phyloP scores from a whole-genome alignment of 2,329 filamentous ascomycete genomes.

The Fusarium floridanum region DNA sequence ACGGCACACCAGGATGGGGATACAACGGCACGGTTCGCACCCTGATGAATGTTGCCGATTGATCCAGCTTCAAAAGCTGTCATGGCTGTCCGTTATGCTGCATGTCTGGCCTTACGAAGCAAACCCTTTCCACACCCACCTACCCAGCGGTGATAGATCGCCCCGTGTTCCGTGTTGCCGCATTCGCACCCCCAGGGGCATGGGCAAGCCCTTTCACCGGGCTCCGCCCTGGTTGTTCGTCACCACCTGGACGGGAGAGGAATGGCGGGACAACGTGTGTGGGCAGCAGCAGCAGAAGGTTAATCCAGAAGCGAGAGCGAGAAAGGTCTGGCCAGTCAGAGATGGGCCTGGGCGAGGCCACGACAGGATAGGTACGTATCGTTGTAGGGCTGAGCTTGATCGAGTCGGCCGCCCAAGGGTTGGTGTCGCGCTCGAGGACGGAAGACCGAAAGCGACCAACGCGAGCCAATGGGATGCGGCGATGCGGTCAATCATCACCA shows the following conservation, averaged over 20 bases:
- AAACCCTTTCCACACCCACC: neutral
- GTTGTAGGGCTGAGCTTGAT: conserved; percentile 40
- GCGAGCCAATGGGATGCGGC: conserved; percentile 28
- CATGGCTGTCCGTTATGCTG: conserved; percentile 12
- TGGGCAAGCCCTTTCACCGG: neutral
- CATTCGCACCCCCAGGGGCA: conserved; percentile 7
- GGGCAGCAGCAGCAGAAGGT: conserved; percentile 6
- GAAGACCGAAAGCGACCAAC: conserved; percentile 27
- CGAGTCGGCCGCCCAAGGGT: conserved; percentile 26
- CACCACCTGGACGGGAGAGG: conserved; percentile 15
- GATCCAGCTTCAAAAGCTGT: conserved; percentile 12
- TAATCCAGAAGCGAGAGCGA: conserved; percentile 25
- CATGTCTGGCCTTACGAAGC: conserved; percentile 9
- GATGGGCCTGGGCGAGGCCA: conserved; percentile 1
- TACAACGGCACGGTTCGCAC: conserved; percentile 6
- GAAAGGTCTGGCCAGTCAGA: conserved; percentile 23
- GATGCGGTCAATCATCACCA: conserved; percentile 20
- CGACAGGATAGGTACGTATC: conserved; percentile 17
- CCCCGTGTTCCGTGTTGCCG: conserved; percentile 31
- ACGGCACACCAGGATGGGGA: conserved; percentile 11
- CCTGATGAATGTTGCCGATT: conserved; percentile 10
- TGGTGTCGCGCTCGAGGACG: conserved; percentile 18
- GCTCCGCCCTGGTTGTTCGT: conserved; percentile 35
- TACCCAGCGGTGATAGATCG: conserved; percentile 14
- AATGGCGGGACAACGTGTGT: conserved; percentile 17